A percentile compares a stretch with the other conserved stretches of the same genome.
phyloP scores from a whole-genome alignment of 768 basidiomycete species.

The Phylloporus arenicola region DNA sequence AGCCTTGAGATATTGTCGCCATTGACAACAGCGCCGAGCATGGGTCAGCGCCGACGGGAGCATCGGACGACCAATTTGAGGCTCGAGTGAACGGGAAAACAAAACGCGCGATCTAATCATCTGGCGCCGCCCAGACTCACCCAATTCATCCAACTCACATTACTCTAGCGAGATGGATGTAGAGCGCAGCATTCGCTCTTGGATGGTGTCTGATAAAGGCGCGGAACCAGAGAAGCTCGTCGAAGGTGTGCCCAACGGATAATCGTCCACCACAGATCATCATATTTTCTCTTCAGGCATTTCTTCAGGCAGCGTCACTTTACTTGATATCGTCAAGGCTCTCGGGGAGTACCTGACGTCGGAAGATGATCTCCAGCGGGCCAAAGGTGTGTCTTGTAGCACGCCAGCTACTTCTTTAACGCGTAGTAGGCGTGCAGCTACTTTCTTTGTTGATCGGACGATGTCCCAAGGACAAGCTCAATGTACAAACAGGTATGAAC shows the following conservation, averaged over 20 bases:
- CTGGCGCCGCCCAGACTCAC: neutral
- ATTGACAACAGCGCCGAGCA: conserved; percentile 15
- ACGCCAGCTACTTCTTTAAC: conserved; percentile 1
- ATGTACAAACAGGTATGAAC: conserved; percentile 72
- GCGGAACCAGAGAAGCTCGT: conserved; percentile 55
- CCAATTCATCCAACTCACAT: neutral
- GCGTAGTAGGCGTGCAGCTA: conserved; percentile 68
- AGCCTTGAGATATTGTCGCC: conserved; percentile 21
- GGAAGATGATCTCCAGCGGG: conserved; percentile 71
- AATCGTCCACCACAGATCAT: neutral
- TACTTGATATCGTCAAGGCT: conserved; percentile 78
- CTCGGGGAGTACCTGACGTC: conserved; percentile 86
- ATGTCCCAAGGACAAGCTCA: conserved; percentile 60
- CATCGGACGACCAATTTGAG: conserved; percentile 12
- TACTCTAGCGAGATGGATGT: conserved; percentile 31
- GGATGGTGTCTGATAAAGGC: conserved; percentile 62
- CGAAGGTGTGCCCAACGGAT: conserved; percentile 41
- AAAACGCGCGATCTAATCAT: conserved; percentile 9
- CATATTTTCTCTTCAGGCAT: conserved; percentile 36
- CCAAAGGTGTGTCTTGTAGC: conserved; percentile 56
- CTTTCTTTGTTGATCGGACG: conserved; percentile 64
- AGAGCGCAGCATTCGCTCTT: conserved; percentile 59
- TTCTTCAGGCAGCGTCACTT: conserved; percentile 48
- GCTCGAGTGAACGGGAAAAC: conserved; percentile 6
- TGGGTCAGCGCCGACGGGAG: conserved; percentile 16